phyloP scores from a whole-genome alignment of 140 eudicot species.

The Cichorium intybus region DNA sequence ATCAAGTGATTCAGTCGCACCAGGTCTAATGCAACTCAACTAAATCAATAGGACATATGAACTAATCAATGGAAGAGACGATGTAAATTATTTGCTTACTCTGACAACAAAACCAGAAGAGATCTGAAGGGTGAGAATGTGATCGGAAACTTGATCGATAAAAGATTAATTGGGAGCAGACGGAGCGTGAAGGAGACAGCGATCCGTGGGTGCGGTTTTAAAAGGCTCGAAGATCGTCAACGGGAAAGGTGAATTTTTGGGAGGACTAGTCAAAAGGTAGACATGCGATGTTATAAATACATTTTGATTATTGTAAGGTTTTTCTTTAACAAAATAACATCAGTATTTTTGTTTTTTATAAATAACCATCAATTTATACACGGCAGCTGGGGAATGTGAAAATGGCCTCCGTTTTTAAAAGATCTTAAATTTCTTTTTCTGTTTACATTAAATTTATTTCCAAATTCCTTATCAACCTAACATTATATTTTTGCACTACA shows the following conservation, averaged over 20 bases:
- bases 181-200: constrained; percentile 12
- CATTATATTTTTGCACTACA: no score
- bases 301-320: no score
- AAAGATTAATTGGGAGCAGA: constrained; percentile 6
- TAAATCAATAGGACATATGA: background rate
- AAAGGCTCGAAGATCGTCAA: constrained; percentile 26
- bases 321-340: no score
- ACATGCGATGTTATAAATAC: background rate
- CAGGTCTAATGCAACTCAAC: background rate
- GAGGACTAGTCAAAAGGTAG: background rate
- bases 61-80: background rate
- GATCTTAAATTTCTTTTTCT: no score
- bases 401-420: no score
- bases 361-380: no score
- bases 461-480: no score
- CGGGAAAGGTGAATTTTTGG: constrained; percentile 19
- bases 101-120: background rate
- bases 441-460: no score
- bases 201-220: constrained; percentile 30
- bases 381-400: no score
- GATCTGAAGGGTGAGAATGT: constrained; percentile 27
- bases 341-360: no score
- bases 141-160: constrained; percentile 12
- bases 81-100: constrained; percentile 14
- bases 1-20: constrained; percentile 9